Evolutionary conservation across 306 rosid species (phyloP), one percentile per base, ranked within the genome.

Genomic region (Dalbergia oliveri): DNA sequence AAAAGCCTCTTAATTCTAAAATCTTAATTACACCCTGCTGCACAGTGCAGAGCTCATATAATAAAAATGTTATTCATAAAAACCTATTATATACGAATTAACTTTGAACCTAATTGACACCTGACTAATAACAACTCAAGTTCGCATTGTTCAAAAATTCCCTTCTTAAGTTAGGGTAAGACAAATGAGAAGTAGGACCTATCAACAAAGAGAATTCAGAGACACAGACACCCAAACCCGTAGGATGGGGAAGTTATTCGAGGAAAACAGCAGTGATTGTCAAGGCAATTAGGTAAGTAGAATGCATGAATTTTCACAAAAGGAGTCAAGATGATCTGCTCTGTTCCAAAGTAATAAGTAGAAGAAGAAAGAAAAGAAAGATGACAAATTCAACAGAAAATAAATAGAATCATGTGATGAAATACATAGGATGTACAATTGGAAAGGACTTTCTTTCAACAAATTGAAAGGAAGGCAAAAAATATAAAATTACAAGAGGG

Each of bases 301-400:
- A 51, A 15, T 15, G 33, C 19, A 54, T 54, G 51, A 72, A 37
- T n/a, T 72, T 56, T 34, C 76, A 49, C n/a, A n/a, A 23, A 70
- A 50, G 5, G 11, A 50, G 18, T 44, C 31, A 26, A 26, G 31
- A 26, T 26, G 31, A 26, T 26, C 31, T 26, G 31, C 31, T 26
- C 31, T 26, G 31, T 26, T 26, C 31, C 31, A 26, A 26, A 1
- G 31, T 26, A 26, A 26, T 26, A 26, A 26, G 31, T 26, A 26
- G 31, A 26, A 26, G 31, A 26, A 26, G 31, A 26, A 26, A 26
- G 31, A 26, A 26, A 26, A 26, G 31, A 2, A 26, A 26, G 31
- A 26, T 26, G 31, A 26, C 3, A 2, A 26, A 26, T 26, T 2
- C 31, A 26, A 26, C 31, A 26, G 31, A 26, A 26, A 26, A 26